A percentile compares a stretch with the other conserved stretches of the same genome.
These are phyloP conservation scores for Chytridiales sp. DNA, from an alignment of 371 early-diverging fungal species.

Conservation along the genomic window DNA sequence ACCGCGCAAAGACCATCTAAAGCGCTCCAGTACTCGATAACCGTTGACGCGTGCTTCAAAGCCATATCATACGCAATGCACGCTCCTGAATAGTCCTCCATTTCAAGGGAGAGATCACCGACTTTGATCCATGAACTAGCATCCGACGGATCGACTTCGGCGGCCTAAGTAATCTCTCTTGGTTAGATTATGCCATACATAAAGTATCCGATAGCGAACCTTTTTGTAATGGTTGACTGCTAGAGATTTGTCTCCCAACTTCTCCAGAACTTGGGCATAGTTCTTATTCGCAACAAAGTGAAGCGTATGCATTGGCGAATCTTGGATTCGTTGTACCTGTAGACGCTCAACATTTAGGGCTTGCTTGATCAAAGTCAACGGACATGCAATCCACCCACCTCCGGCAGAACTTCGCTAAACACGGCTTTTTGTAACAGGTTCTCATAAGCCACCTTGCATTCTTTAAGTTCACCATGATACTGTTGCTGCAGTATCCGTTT, in stretches of 20 bases:
- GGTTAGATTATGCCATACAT: too few relatives aligned
- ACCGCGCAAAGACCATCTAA: constrained; percentile 8
- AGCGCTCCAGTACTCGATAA: constrained; percentile 3
- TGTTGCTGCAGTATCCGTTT: not conserved
- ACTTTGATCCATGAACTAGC: not conserved
- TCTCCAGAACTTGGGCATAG: constrained; percentile 6
- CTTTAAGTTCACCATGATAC: not conserved
- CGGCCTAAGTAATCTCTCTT: too few relatives aligned
- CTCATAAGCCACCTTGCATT: not conserved
- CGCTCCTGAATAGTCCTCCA: not conserved
- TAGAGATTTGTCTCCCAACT: not conserved
- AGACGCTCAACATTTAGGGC: not conserved
- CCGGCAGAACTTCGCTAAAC: not conserved
- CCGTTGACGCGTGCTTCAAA: not conserved
- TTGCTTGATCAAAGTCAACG: not conserved
- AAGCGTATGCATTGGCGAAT: constrained; percentile 14
- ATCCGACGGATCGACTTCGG: constrained; percentile 4
- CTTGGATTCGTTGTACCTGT: not conserved
- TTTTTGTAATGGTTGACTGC: not conserved
- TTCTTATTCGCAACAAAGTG: constrained; percentile 9
- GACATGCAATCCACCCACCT: not conserved
- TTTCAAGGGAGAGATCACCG: not conserved
- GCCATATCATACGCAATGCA: constrained; percentile 3
- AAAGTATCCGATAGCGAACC: too few relatives aligned
- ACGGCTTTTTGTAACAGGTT: not conserved